phyloP scores from a whole-genome alignment of 2,329 filamentous ascomycete species.

The Aspergillus pseudotamarii region DNA sequence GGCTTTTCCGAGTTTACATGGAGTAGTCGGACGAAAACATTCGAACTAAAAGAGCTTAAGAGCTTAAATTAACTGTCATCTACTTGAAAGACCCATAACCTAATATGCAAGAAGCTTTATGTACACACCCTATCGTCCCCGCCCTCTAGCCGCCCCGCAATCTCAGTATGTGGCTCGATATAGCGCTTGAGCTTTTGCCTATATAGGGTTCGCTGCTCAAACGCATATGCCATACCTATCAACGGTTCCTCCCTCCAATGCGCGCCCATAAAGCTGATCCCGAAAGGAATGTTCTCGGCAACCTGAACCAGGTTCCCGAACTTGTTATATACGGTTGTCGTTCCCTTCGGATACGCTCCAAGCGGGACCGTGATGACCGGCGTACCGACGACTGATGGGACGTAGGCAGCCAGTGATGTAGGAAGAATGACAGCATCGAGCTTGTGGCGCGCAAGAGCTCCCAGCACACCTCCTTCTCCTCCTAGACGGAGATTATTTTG shows the following conservation, averaged over 20 bases:
- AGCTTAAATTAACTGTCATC: background rate
- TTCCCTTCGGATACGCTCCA: conserved; percentile 56
- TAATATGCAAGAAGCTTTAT: background rate
- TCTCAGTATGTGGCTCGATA: conserved; percentile 52
- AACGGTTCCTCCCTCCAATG: conserved; percentile 64
- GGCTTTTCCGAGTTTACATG: background rate
- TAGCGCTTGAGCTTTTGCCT: conserved; percentile 53
- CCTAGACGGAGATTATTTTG: conserved; percentile 57
- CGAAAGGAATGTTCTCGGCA: conserved; percentile 62
- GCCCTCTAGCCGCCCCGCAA: conserved; percentile 23
- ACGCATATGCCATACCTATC: conserved; percentile 68
- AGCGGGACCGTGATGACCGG: conserved; percentile 67
- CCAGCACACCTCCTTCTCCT: conserved; percentile 62
- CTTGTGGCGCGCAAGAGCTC: conserved; percentile 58
- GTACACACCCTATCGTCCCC: background rate
- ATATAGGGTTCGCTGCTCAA: conserved; percentile 63
- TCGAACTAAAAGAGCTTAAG: background rate
- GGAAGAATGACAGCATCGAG: conserved; percentile 67
- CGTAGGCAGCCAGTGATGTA: conserved; percentile 49
- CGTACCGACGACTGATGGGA: conserved; percentile 60
- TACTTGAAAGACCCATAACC: background rate
- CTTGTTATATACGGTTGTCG: conserved; percentile 40
- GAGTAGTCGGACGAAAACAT: background rate
- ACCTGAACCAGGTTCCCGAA: conserved; percentile 56
- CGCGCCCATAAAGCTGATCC: conserved; percentile 64